These are phyloP conservation scores for Trametopsis cervina DNA, from an alignment of 768 basidiomycete genomes.

Conservation along the genomic window DNA sequence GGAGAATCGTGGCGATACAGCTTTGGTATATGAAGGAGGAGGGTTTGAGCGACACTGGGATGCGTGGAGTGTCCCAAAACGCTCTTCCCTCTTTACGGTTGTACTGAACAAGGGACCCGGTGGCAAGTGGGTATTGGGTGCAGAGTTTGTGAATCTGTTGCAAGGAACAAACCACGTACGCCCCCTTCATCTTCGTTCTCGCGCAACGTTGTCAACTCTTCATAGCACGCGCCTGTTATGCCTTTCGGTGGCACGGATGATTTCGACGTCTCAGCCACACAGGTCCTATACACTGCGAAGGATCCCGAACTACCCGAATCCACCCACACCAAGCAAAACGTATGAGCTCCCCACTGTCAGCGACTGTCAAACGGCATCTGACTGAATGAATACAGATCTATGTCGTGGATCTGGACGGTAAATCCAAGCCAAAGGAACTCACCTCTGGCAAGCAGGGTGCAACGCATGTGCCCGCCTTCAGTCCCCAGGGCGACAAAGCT, in stretches of 20 bases:
- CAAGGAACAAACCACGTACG: conserved; percentile 66
- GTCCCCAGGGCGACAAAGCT: conserved; percentile 54
- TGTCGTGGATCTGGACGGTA: conserved; percentile 51
- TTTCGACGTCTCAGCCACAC: conserved; percentile 62
- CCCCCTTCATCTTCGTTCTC: conserved; percentile 2
- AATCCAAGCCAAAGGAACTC: conserved; percentile 50
- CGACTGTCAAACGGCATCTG: background rate
- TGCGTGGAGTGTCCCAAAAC: conserved; percentile 68
- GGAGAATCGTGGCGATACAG: conserved; percentile 66
- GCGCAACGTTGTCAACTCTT: background rate
- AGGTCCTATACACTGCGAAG: conserved; percentile 82
- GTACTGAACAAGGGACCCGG: conserved; percentile 40
- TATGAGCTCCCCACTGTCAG: conserved; percentile 24
- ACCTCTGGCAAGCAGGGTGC: conserved; percentile 86
- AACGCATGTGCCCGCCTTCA: conserved; percentile 67
- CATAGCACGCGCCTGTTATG: conserved; percentile 67
- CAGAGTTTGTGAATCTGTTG: conserved; percentile 51
- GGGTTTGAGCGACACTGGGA: conserved; percentile 52
- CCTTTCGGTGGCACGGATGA: conserved; percentile 84
- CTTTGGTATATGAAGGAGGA: conserved; percentile 41
- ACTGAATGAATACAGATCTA: conserved; percentile 46
- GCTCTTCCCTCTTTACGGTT: conserved; percentile 65
- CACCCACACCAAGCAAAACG: conserved; percentile 87
- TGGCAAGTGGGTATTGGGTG: conserved; percentile 46
- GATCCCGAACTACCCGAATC: conserved; percentile 72